phyloP scores from a whole-genome alignment of 1,284 basidiomycete species.

The Butyriboletus appendiculatus region DNA sequence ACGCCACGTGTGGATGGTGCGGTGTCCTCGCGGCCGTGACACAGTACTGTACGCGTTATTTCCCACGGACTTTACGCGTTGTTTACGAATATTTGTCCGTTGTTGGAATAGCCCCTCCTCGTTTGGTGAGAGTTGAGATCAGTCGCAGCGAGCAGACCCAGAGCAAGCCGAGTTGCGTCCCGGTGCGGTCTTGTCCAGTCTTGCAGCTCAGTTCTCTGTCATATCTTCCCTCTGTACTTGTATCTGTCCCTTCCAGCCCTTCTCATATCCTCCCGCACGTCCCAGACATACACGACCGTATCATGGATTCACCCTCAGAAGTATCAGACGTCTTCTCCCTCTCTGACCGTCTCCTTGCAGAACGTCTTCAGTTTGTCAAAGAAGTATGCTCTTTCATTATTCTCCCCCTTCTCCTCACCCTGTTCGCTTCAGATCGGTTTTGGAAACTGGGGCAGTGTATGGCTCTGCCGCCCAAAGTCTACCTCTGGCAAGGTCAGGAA shows the following conservation, averaged over 20 bases:
- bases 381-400: constrained; percentile 50
- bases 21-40: constrained; percentile 15
- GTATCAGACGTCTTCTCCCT: constrained; percentile 53
- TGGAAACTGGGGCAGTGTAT: constrained; percentile 87
- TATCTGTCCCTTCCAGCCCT: constrained; percentile 4
- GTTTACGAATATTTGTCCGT: constrained; percentile 33
- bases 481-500: constrained; percentile 42
- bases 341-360: constrained; percentile 63
- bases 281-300: constrained; percentile 6
- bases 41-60: constrained; percentile 26
- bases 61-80: constrained; percentile 38
- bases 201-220: background rate
- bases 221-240: constrained; percentile 29
- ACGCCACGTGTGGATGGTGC: constrained; percentile 13
- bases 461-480: constrained; percentile 68
- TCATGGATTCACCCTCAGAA: constrained; percentile 37
- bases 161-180: background rate
- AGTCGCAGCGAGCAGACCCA: background rate
- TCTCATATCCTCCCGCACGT: background rate
- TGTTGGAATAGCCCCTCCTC: constrained; percentile 27
- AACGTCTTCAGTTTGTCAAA: constrained; percentile 71
- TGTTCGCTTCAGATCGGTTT: constrained; percentile 63
- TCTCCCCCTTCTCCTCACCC: constrained; percentile 2
- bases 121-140: background rate
- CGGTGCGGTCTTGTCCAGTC: background rate